These are phyloP conservation scores for Plantago ovata DNA, from an alignment of 257 asterid genomes.

Conservation along the genomic window DNA sequence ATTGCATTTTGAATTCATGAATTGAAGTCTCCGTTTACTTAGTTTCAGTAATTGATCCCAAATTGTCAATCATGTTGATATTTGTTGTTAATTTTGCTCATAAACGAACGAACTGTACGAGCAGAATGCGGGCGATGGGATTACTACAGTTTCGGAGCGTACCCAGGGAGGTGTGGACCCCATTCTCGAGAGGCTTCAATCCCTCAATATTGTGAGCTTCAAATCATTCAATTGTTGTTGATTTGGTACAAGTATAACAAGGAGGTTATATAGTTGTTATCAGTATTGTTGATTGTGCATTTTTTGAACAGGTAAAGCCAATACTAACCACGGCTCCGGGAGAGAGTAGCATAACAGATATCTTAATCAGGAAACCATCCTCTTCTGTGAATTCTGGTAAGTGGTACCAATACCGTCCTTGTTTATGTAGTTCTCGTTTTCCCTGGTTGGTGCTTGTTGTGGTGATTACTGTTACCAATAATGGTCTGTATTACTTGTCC, in stretches of 20 bases:
- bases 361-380: constrained; percentile 62
- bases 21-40: background rate
- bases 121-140: constrained; percentile 55
- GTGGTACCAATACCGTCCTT: too few species aligned
- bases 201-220: constrained; percentile 68
- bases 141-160: constrained; percentile 85
- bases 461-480: too few species aligned
- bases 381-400: constrained; percentile 71
- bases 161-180: constrained; percentile 58
- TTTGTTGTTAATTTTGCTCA: background rate
- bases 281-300: background rate
- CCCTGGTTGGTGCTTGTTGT: background rate
- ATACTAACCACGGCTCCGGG: constrained; percentile 66
- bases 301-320: constrained; percentile 58
- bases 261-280: too few species aligned
- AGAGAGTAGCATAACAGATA: constrained; percentile 84
- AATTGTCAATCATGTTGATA: background rate
- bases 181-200: constrained; percentile 62
- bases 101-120: too few species aligned
- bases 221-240: background rate
- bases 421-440: too few species aligned
- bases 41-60: background rate
- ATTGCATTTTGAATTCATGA: too few species aligned
- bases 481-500: too few species aligned
- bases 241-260: background rate